phyloP scores from a whole-genome alignment of 106 monocot genomes.

The Iris macrosiphon region DNA sequence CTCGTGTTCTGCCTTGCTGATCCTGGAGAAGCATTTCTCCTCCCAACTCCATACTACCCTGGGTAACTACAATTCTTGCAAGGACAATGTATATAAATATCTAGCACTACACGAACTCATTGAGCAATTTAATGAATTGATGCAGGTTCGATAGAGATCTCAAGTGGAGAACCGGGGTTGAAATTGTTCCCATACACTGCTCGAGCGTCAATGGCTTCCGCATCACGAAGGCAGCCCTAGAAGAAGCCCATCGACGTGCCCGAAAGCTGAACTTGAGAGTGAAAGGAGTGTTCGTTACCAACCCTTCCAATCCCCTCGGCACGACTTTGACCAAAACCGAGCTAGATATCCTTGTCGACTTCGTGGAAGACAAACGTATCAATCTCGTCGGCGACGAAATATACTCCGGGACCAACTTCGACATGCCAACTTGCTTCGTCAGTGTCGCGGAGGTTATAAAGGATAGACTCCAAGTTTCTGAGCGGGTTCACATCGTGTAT shows the following conservation, averaged over 20 bases:
- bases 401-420: slow-evolving; percentile 67
- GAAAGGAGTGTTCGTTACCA: slow-evolving; percentile 61
- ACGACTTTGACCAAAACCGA: slow-evolving; percentile 34
- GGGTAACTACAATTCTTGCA: slow-evolving; percentile 20
- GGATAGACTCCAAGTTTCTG: slow-evolving; percentile 8
- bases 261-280: slow-evolving; percentile 25
- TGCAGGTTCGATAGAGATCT: slow-evolving; percentile 75
- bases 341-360: slow-evolving; percentile 34
- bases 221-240: slow-evolving; percentile 37
- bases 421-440: slow-evolving; percentile 30
- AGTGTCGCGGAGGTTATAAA: slow-evolving; percentile 32
- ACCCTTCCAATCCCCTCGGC: slow-evolving; percentile 73
- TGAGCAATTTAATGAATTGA: no score
- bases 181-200: slow-evolving; percentile 67
- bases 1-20: slow-evolving; percentile 79
- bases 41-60: slow-evolving; percentile 84
- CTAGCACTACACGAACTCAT: no score
- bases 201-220: slow-evolving; percentile 54
- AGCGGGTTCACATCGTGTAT: slow-evolving; percentile 69
- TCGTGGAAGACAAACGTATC: slow-evolving; percentile 27
- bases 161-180: slow-evolving; percentile 72
- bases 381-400: slow-evolving; percentile 74
- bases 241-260: slow-evolving; percentile 36
- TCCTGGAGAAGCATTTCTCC: slow-evolving; percentile 67
- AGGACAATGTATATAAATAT: not conserved